phyloP scores from a whole-genome alignment of 140 eudicot genomes.

The Cichorium intybus region DNA sequence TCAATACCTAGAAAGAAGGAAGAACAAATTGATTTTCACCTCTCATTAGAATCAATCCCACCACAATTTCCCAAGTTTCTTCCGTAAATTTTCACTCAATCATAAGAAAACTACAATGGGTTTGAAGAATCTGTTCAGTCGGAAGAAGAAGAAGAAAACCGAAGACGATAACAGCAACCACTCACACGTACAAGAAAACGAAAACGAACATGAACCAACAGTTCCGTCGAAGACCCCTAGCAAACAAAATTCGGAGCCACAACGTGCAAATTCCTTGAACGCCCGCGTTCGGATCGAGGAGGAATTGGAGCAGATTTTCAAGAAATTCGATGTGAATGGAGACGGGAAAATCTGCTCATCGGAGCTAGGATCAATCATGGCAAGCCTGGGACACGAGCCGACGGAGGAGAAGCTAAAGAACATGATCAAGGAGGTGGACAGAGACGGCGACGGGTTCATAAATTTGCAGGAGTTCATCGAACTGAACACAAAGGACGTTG shows the following conservation, averaged over 20 bases:
- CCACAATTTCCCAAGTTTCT: neutral
- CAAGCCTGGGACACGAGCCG: slow-evolving; percentile 32
- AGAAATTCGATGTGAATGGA: slow-evolving; percentile 25
- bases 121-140: slow-evolving; percentile 20
- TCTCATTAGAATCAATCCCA: neutral
- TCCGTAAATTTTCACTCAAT: neutral
- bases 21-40: neutral
- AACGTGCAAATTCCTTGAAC: neutral
- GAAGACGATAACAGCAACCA: slow-evolving; percentile 8
- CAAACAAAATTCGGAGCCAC: neutral
- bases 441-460: slow-evolving; percentile 57
- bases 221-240: neutral
- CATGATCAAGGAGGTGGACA: slow-evolving; percentile 54
- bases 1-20: neutral
- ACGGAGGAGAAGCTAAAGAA: slow-evolving; percentile 39
- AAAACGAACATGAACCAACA: slow-evolving; percentile 4
- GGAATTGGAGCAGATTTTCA: slow-evolving; percentile 25
- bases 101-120: slow-evolving; percentile 14
- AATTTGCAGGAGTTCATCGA: slow-evolving; percentile 45
- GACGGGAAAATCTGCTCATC: slow-evolving; percentile 41
- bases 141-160: slow-evolving; percentile 21
- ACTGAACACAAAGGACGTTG: slow-evolving; percentile 41
- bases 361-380: slow-evolving; percentile 51
- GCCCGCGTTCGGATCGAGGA: slow-evolving; percentile 28
- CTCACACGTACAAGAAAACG: neutral